Percentiles rank a stretch among this genome's conserved stretches.
Evolutionary conservation across 73 alveolate species (phyloP).

Genomic region (Symbiodinium pilosum): DNA sequence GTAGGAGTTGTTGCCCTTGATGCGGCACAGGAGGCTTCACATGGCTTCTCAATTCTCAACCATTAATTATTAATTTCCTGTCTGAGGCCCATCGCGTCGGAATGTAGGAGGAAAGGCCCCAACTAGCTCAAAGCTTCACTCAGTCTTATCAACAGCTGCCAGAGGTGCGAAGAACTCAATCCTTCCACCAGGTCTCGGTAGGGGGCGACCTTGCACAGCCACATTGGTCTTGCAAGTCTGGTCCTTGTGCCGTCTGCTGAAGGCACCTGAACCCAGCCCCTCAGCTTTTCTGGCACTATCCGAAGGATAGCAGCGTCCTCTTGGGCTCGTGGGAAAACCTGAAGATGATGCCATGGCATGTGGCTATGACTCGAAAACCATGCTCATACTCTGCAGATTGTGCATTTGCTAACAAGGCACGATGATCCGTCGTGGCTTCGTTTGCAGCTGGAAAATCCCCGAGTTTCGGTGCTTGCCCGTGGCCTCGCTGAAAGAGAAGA

Average conservation of each 20-base stretch:
- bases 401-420: too few relatives aligned
- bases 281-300: slow-evolving; percentile 13
- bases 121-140: neutral
- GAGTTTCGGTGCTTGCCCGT: slow-evolving; percentile 60
- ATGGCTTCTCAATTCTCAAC: too few relatives aligned
- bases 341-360: neutral
- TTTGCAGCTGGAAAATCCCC: slow-evolving; percentile 77
- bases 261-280: neutral
- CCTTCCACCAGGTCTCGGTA: slow-evolving; percentile 65
- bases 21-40: too few relatives aligned
- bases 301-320: neutral
- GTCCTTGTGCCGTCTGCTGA: neutral
- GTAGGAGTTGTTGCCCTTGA: too few relatives aligned
- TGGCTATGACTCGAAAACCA: too few relatives aligned
- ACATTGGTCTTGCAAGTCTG: neutral
- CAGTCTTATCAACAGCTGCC: neutral
- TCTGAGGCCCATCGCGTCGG: too few relatives aligned
- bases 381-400: neutral
- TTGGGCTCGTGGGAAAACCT: slow-evolving; percentile 4
- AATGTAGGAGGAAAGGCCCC: neutral
- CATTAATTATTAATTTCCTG: too few relatives aligned
- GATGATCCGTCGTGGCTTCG: slow-evolving; percentile 54
- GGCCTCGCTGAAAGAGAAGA: slow-evolving; percentile 39
- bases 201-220: slow-evolving; percentile 89
- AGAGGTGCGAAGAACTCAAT: slow-evolving; percentile 72